Base-by-base conservation (phyloP, 164 flowering plant species). In the Macadamia tetraphylla region DNA sequence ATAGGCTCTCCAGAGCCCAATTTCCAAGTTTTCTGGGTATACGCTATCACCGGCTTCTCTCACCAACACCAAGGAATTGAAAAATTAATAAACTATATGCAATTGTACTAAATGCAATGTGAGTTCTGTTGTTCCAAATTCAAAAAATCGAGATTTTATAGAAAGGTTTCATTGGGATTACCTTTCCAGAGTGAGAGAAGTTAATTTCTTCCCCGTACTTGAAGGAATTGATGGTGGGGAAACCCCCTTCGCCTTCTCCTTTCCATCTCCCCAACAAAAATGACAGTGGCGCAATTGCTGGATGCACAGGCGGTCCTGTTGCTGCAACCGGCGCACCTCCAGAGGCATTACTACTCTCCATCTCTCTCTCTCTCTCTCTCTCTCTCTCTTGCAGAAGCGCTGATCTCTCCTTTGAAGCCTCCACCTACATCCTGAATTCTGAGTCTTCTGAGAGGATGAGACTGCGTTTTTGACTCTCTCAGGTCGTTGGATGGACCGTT, bases 21-120 rank as follows among this genome's bases (percentile, higher is more conserved):
- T 60, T 85, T 87, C 95, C 95, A 89, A 1, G 90, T 89, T 80
- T 82, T 87, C 57, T 84, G 88, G 15, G 79, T 65, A 65, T 89
- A 89, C 1, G 83, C 78, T 44, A 89, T 81, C 44, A 87, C 89
- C 18, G 95, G 90, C 89, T 87, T 63, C 60, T 52, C 65, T 51
- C 62, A 3, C 53, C 43, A 32, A 29, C 40, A 35, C 40, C 40
- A 35, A 35, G 3, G 3, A 35, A 35, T 35, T 35, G 40, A 35
- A 10, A 51, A 10, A 51, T 10, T 8, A 49, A 10, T 14, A 49
- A 4, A 49, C 11, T 2, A 53, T 12, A 3, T 53, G 18, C 13
- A 53, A 53, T 17, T 12, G 17, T 13, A 53, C 3, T 13, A 53
- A 53, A 17, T 12, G 18, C 17, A 17, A 5, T 35, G 40, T 35